Evolutionary conservation across 768 basidiomycete genomes (phyloP), one percentile per base, ranked within the genome.

Genomic region (Tephrocybe sp.): DNA sequence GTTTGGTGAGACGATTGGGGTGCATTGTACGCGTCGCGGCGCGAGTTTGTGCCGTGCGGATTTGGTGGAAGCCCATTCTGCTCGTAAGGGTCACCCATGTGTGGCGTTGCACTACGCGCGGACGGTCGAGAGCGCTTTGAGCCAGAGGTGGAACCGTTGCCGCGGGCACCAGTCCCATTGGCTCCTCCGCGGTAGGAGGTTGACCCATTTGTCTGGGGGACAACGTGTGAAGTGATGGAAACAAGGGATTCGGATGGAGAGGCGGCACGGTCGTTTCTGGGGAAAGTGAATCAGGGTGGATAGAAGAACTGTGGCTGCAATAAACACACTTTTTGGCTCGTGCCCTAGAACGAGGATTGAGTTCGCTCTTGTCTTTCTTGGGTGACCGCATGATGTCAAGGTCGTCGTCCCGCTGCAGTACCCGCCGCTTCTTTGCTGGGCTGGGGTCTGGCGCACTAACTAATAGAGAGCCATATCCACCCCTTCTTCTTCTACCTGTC

Each of bases 231-330:
- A n/a, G 79, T 80, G 61, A 83, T 78, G 1, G 88, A 90, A 35
- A 85, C 71, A 28, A 88, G 60, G 8, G 88, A 91, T 59, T 89
- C 88, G 11, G 87, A 76, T 5, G 88, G 88, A 1, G 88, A 90
- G 21, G 73, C 69, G 11, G 75, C 77, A 43, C 87, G 83, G 58
- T 89, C 86, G 24, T 66, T 71, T 64, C 86, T 88, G 58, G 16
- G 44, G 36, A 30, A 16, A 47, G 4, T 45, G 45, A 44, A 61
- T 31, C 25, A 18, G 24, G 37, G 43, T 42, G 43, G n/a, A n/a
- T 34, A 22, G 52, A 56, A 47, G 44, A 35, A 47, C 27, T 52
- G 40, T 26, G 28, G 42, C 43, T 22, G 21, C 13, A 18, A 27
- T 15, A 31, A 1, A 73, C 80, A 56, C 53, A 87, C 87, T 78